Percentiles rank a stretch among this genome's conserved stretches.
Evolutionary conservation across 192 early-diverging fungal species (phyloP).

Genomic region (Backusella sp.): DNA sequence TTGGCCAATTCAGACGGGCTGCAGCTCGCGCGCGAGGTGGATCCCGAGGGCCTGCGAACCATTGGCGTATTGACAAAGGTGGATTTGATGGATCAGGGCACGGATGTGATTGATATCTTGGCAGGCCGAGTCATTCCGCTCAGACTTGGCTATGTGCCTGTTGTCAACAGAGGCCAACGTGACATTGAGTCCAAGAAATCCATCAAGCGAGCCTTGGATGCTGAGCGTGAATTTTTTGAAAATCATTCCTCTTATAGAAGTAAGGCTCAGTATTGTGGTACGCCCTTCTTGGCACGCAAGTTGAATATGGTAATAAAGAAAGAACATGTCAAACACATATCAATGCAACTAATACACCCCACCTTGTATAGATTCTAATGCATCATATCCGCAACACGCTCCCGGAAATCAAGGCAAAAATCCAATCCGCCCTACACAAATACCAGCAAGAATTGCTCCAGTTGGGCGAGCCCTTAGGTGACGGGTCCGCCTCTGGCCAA

Average conservation of each 20-base stretch:
- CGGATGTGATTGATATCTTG: slow-evolving; percentile 99
- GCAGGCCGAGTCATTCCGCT: slow-evolving; percentile 96
- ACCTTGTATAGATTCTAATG: slow-evolving; percentile 77
- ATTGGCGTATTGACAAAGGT: slow-evolving; percentile 99
- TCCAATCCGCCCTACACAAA: slow-evolving; percentile 78
- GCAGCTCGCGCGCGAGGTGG: slow-evolving; percentile 97
- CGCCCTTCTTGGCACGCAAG: slow-evolving; percentile 96
- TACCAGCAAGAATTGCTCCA: slow-evolving; percentile 83
- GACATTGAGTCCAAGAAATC: slow-evolving; percentile 95
- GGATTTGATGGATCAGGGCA: slow-evolving; percentile 99
- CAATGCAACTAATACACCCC: background rate
- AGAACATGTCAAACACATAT: too few species aligned
- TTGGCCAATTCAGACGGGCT: slow-evolving; percentile 99
- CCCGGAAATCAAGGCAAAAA: slow-evolving; percentile 99
- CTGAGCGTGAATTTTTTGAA: slow-evolving; percentile 91
- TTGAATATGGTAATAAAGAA: slow-evolving; percentile 77
- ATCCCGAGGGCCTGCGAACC: slow-evolving; percentile 96
- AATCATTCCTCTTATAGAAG: slow-evolving; percentile 90
- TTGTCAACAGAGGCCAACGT: slow-evolving; percentile 98
- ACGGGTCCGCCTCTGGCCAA: slow-evolving; percentile 66
- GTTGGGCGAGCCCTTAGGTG: slow-evolving; percentile 90
- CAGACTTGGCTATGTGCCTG: slow-evolving; percentile 96
- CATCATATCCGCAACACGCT: slow-evolving; percentile 98
- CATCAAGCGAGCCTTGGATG: slow-evolving; percentile 85
- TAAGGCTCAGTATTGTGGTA: slow-evolving; percentile 99